A percentile compares a stretch with the other conserved stretches of the same genome.
phyloP scores from a whole-genome alignment of 2,329 filamentous ascomycete species.

The Cytospora piceae region DNA sequence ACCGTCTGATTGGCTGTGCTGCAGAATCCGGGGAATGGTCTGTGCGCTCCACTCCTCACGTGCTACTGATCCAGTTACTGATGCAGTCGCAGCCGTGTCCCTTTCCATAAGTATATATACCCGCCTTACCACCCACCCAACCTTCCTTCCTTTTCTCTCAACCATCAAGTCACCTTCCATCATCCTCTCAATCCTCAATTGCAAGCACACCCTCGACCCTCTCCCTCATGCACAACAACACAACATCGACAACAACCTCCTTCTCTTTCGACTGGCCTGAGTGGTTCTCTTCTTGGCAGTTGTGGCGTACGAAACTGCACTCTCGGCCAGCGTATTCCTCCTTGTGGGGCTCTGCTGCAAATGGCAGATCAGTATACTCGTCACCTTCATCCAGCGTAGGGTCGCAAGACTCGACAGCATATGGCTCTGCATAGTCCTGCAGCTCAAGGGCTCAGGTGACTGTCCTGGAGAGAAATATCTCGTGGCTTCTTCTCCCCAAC shows the following conservation, averaged over 20 bases:
- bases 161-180: not conserved
- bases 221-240: not conserved
- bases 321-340: not conserved
- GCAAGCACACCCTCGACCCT: not conserved
- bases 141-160: not conserved
- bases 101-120: not conserved
- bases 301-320: not conserved
- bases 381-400: not conserved
- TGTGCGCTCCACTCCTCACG: not conserved
- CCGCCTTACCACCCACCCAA: not conserved
- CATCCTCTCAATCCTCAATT: not conserved
- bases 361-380: not conserved
- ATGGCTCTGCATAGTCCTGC: slow-evolving; percentile 2
- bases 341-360: not conserved
- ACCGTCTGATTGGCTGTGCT: not conserved
- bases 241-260: not conserved
- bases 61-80: not conserved
- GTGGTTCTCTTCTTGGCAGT: not conserved
- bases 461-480: not conserved
- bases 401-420: not conserved
- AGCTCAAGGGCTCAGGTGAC: slow-evolving; percentile 2
- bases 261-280: not conserved
- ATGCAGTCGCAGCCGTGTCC: not conserved
- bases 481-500: not conserved
- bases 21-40: not conserved